Base-by-base conservation (phyloP, 1,284 basidiomycete species). In the Cryptococcus sp. region DNA sequence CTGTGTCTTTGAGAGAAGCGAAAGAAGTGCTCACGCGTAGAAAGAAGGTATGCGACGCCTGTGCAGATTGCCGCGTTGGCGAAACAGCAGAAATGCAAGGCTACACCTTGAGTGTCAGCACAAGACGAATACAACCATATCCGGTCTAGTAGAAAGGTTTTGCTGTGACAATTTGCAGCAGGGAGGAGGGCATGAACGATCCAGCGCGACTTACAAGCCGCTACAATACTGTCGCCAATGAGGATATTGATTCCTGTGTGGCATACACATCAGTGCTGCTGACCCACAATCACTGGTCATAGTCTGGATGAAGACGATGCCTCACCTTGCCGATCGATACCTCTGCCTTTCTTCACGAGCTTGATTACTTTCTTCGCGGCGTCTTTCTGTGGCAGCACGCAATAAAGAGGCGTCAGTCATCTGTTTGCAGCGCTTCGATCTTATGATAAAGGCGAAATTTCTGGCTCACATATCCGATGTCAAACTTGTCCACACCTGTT, bases 11-110 rank as follows among this genome's bases (percentile, higher is more conserved):
- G 10, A 35, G 7, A 35, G 31, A 13, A 13, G 13, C 2, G 31
- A 35, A 10, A 2, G 5, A 35, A 35, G 3, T 8, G 31, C 31
- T 35, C 31, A 35, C 31, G 10, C 2, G 31, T 35, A 8, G 31
- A 35, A 5, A 35, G 31, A 3, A 35, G 22, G 20, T 53, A 61
- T 3, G 55, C 57, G 16, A 54, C 8, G 4, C 22, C 54, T 10
- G 55, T 47, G 27, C 50, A 53, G 13, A 61, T 22, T 1, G 57
- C 25, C 13, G 59, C 59, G 35, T 54, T 57, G 15, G 50, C 59
- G 1, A 61, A 45, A 35, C 55, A 61, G 10, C 51, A 46, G 4
- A 49, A 40, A 35, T 53, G 41, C 5, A 61, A 44, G 11, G 54
- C 50, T 5, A 47, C 17, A 35, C 4, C 8, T 2, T 13, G 31